Percentiles rank a stretch among this genome's conserved stretches.
These are phyloP conservation scores for Wickerhamomyces bovis DNA, from an alignment of 805 yeast genomes.

Conservation along the genomic window DNA sequence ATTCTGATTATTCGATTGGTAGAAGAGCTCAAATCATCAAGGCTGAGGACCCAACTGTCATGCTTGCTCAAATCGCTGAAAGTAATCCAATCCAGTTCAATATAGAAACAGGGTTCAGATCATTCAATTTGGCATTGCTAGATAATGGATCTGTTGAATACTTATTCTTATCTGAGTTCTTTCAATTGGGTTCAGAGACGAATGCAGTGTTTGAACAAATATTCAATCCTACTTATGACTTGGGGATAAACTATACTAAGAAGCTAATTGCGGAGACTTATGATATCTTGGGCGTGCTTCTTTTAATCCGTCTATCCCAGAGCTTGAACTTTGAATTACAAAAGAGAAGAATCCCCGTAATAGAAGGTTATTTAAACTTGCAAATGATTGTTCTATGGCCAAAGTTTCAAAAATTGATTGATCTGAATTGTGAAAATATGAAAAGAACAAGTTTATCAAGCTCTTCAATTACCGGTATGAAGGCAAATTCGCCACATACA, in stretches of 20 bases:
- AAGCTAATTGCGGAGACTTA: conserved; percentile 34
- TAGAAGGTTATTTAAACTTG: conserved; percentile 63
- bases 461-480: conserved; percentile 25
- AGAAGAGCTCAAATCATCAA: conserved; percentile 55
- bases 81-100: conserved; percentile 57
- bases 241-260: conserved; percentile 45
- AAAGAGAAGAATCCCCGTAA: conserved; percentile 61
- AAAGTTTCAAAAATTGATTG: conserved; percentile 68
- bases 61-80: conserved; percentile 84
- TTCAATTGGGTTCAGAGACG: conserved; percentile 39
- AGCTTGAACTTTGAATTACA: conserved; percentile 59
- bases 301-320: conserved; percentile 69
- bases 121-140: conserved; percentile 63
- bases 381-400: conserved; percentile 80
- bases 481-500: conserved; percentile 42
- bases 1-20: conserved; percentile 27
- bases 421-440: conserved; percentile 69
- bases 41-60: conserved; percentile 53
- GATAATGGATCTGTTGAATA: conserved; percentile 79
- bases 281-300: conserved; percentile 75
- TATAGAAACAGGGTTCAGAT: conserved; percentile 69
- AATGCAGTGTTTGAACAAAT: conserved; percentile 42
- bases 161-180: conserved; percentile 66
- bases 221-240: conserved; percentile 45
- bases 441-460: conserved; percentile 36